Evolutionary conservation across 257 asterid species (phyloP).

Genomic region (Parsonsia alboflavescens): DNA sequence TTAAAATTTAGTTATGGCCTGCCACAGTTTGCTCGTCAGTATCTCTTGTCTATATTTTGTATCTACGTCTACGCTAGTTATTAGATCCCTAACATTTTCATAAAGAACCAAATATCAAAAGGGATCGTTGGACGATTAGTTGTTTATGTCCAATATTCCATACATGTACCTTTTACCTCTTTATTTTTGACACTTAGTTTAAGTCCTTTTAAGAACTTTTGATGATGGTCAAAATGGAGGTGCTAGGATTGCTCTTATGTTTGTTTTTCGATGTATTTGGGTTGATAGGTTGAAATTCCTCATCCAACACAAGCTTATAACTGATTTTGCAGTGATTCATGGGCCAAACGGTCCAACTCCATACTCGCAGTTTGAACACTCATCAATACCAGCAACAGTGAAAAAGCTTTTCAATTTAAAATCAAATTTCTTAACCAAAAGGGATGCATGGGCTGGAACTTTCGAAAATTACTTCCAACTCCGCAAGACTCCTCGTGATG

Average conservation of each 20-base stretch:
- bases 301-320: conserved; percentile 4
- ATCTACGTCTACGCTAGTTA: neutral
- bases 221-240: neutral
- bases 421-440: conserved; percentile 81
- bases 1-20: neutral
- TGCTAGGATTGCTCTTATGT: neutral
- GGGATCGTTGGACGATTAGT: neutral
- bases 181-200: neutral
- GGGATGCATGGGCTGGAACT: conserved; percentile 99
- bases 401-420: conserved; percentile 78
- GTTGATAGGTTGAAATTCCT: neutral
- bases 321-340: conserved; percentile 66
- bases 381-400: conserved; percentile 92
- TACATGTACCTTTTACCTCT: too few species aligned
- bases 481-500: conserved; percentile 82
- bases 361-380: conserved; percentile 85
- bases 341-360: conserved; percentile 84
- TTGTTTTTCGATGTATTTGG: neutral
- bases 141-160: too few species aligned
- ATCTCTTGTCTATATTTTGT: neutral
- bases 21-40: neutral
- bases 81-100: neutral
- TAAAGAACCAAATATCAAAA: neutral
- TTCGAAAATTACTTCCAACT: conserved; percentile 61
- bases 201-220: neutral